phyloP scores from a whole-genome alignment of 148 eudicot species.

The Rhododendron williamsianum region DNA sequence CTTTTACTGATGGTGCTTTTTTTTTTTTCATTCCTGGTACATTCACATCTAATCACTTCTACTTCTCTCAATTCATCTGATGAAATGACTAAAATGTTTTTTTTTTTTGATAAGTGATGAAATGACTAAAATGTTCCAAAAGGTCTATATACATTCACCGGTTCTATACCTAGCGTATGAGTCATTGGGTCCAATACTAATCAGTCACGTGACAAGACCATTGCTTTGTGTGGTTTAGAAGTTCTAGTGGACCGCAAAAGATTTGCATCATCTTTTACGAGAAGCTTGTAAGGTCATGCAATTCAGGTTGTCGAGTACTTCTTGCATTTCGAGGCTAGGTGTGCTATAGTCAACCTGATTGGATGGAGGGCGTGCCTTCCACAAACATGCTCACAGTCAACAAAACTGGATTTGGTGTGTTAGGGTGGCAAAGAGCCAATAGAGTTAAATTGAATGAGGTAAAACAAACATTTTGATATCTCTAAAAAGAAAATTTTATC shows the following conservation, averaged over 20 bases:
- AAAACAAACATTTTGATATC: not conserved
- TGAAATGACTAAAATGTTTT: not conserved
- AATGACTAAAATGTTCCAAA: not conserved
- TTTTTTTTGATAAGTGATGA: too few species aligned
- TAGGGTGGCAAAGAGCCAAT: conserved; percentile 3
- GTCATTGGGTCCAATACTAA: not conserved
- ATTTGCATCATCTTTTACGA: not conserved
- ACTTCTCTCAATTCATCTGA: not conserved
- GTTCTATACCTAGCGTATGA: not conserved
- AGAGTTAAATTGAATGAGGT: not conserved
- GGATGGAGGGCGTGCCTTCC: not conserved
- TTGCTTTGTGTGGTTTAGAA: not conserved
- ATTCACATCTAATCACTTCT: not conserved
- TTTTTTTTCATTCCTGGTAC: not conserved
- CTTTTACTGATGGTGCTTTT: not conserved
- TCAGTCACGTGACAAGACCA: not conserved
- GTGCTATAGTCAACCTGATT: not conserved
- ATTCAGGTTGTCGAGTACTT: not conserved
- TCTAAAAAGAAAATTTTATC: not conserved
- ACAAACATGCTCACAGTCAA: not conserved
- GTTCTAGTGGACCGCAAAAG: not conserved
- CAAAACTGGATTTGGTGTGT: not conserved
- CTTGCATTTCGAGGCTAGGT: not conserved
- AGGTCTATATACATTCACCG: not conserved
- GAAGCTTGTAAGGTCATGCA: conserved; percentile 1